Base-by-base conservation (phyloP, 148 eudicot species). In the Nepenthes mirabilis region DNA sequence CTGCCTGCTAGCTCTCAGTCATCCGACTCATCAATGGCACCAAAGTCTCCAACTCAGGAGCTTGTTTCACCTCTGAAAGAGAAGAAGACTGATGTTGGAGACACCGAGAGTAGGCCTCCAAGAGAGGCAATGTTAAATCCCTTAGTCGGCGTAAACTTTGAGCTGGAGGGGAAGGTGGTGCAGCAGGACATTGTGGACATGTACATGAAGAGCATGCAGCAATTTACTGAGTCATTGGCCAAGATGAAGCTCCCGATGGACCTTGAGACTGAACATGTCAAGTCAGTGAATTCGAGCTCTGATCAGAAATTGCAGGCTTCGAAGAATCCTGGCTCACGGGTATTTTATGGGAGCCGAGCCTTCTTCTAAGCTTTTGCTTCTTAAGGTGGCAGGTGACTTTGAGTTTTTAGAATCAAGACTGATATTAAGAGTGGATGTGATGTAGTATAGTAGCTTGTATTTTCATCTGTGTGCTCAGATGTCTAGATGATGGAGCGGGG, bases 141-240 rank as follows among this genome's bases (percentile, higher is more conserved):
- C 11, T 53, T 83, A 36, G 69, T 83, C 1, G 52, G 74, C 2
- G 73, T 91, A 12, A 85, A 70, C 57, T 55, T 81, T 9, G 84
- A 87, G 67, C 89, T 81, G 1, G 94, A 88, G 71, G 80, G 76
- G 69, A 82, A 80, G 58, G 73, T 93, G 76, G 88, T 86, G 61
- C 96, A 93, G 67, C 99, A 93, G 65, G 99, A 93, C n/a, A 73
- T 83, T 63, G 96, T 93, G 62, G 90, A 93, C 60, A 83, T 93
- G 91, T 93, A 93, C 81, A 84, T 93, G 96, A 93, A 88, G 65
- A 93, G 99, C 77, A 93, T 93, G 96, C 96, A 93, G 65, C 95
- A 93, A 65, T 88, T 93, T 61, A 86, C 95, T 0, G 96, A 93
- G 45, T 89, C 99, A 2, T 65, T 89, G 72, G 96, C 95, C 11